Evolutionary conservation across 2,329 filamentous ascomycete species (phyloP).

Genomic region (Botryotinia convoluta): DNA sequence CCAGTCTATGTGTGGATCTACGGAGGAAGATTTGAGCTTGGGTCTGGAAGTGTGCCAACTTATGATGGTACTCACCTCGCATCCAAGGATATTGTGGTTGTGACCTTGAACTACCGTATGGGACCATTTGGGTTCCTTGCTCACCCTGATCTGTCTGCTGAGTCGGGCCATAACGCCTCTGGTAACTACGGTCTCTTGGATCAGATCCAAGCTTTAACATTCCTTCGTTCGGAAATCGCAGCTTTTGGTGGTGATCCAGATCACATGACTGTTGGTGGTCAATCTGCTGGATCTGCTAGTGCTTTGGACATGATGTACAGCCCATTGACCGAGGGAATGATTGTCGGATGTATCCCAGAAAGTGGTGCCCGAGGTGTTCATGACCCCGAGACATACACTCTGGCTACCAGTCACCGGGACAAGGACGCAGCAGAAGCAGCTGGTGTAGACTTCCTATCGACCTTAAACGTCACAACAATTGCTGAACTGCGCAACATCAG

Average conservation of each 20-base stretch:
- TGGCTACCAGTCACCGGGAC: background rate
- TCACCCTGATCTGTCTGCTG: conserved; percentile 28
- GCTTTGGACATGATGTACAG: conserved; percentile 33
- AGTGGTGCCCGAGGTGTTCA: conserved; percentile 37
- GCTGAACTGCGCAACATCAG: background rate
- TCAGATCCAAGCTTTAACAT: conserved; percentile 42
- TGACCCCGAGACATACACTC: conserved; percentile 33
- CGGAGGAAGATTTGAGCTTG: conserved; percentile 43
- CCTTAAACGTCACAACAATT: background rate
- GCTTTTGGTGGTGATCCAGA: conserved; percentile 64
- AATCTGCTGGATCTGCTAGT: conserved; percentile 54
- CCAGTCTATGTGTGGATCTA: conserved; percentile 46
- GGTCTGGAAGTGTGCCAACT: conserved; percentile 41
- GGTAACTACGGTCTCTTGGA: conserved; percentile 69
- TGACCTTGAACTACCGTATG: conserved; percentile 47
- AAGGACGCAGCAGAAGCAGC: background rate
- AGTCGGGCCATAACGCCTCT: conserved; percentile 35
- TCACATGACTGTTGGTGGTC: conserved; percentile 65
- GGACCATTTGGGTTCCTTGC: conserved; percentile 36
- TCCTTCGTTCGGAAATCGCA: conserved; percentile 46
- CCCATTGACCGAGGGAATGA: conserved; percentile 31
- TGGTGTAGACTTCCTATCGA: background rate
- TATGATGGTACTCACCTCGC: conserved; percentile 46
- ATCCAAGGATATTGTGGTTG: conserved; percentile 43
- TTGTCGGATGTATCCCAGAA: conserved; percentile 38